Percentiles rank a stretch among this genome's conserved stretches.
These are phyloP conservation scores for Thamnidium elegans DNA, from an alignment of 192 early-diverging fungal species.

Conservation along the genomic window DNA sequence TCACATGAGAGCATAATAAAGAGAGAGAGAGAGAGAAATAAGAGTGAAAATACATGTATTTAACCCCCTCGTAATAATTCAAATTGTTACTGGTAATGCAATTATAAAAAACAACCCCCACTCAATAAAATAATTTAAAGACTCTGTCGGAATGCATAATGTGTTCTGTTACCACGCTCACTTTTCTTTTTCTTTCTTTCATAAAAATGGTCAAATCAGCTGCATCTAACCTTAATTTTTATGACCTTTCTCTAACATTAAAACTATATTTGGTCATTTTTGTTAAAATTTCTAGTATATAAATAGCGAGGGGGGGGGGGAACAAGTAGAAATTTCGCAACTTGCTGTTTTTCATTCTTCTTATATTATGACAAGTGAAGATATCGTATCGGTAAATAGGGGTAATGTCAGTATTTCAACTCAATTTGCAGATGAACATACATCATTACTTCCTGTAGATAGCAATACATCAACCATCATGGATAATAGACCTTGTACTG, in stretches of 20 bases:
- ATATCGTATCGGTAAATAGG: not conserved
- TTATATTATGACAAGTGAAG: not conserved
- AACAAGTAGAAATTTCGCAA: too few relatives aligned
- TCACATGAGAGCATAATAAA: too few relatives aligned
- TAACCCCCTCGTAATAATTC: too few relatives aligned
- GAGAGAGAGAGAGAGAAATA: too few relatives aligned
- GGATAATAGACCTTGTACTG: not conserved
- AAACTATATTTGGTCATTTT: not conserved
- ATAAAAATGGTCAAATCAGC: constrained; percentile 12
- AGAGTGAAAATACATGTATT: too few relatives aligned
- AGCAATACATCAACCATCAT: not conserved
- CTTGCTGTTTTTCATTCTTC: too few relatives aligned
- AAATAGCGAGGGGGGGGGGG: not conserved
- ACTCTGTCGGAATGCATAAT: too few relatives aligned
- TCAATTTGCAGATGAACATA: constrained; percentile 3
- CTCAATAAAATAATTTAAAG: too few relatives aligned
- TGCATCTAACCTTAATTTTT: constrained; percentile 12
- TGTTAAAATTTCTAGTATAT: not conserved
- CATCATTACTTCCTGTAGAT: not conserved
- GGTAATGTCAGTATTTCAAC: not conserved
- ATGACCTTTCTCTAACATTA: constrained; percentile 9
- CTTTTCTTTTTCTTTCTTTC: too few relatives aligned
- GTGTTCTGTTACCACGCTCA: too few relatives aligned
- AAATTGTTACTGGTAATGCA: too few relatives aligned
- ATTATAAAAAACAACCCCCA: too few relatives aligned